These are phyloP conservation scores for Rhizophagus prolifer DNA, from an alignment of 192 early-diverging fungal species.

Conservation along the genomic window DNA sequence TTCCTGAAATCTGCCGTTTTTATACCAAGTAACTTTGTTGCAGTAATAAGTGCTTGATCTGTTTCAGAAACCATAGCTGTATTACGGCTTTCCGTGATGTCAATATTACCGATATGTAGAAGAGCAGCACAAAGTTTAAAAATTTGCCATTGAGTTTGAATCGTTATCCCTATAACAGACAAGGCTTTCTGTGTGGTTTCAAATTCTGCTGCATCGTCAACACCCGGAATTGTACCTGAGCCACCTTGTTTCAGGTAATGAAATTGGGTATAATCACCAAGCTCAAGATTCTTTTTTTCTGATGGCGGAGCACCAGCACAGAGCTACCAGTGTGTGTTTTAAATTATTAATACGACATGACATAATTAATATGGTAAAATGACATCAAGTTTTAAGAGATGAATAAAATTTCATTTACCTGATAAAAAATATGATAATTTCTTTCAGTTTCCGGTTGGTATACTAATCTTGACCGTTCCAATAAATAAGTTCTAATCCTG, in stretches of 20 bases:
- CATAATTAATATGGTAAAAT: background rate
- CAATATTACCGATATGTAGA: constrained; percentile 94
- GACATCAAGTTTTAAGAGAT: background rate
- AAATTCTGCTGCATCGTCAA: constrained; percentile 94
- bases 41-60: constrained; percentile 70
- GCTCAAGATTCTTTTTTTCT: constrained; percentile 78
- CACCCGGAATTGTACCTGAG: constrained; percentile 73
- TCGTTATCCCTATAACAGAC: constrained; percentile 80
- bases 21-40: constrained; percentile 76
- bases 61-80: constrained; percentile 72
- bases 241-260: constrained; percentile 89
- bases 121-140: constrained; percentile 90
- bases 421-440: constrained; percentile 99
- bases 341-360: background rate
- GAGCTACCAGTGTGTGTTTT: constrained; percentile 45
- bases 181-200: constrained; percentile 83
- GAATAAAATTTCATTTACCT: constrained; percentile 40
- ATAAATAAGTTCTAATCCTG: constrained; percentile 90
- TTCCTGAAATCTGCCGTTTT: constrained; percentile 81
- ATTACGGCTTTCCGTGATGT: constrained; percentile 69
- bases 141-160: constrained; percentile 83
- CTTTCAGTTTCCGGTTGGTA: constrained; percentile 92
- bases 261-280: constrained; percentile 76
- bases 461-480: constrained; percentile 94
- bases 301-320: constrained; percentile 85